These are phyloP conservation scores for Suillus subalutaceus DNA, from an alignment of 768 basidiomycete species.

Conservation along the genomic window DNA sequence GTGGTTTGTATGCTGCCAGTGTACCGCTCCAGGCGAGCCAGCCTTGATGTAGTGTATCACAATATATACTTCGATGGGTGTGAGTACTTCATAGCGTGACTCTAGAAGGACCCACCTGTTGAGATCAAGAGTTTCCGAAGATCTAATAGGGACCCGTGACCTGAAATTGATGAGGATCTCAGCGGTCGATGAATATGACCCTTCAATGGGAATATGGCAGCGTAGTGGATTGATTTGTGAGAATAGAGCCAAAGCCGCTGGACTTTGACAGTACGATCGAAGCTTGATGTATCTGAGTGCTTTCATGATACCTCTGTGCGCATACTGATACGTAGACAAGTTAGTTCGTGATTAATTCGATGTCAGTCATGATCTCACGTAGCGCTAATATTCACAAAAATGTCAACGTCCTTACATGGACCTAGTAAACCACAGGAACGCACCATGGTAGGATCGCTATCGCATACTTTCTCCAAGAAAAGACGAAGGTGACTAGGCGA, in stretches of 20 bases:
- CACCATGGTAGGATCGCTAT: conserved; percentile 70
- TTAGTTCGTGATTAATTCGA: neutral
- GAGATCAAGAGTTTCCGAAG: conserved; percentile 4
- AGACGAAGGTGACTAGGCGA: conserved; percentile 52
- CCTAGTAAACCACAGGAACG: conserved; percentile 27
- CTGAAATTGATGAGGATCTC: conserved; percentile 60
- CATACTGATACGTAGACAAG: conserved; percentile 47
- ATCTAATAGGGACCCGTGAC: conserved; percentile 35
- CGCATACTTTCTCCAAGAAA: conserved; percentile 60
- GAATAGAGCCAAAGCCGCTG: conserved; percentile 62
- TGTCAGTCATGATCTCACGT: conserved; percentile 43
- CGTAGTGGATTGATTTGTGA: conserved; percentile 71
- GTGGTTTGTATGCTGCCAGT: conserved; percentile 48
- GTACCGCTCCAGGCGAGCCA: conserved; percentile 67
- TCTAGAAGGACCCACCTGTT: conserved; percentile 1
- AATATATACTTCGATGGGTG: conserved; percentile 43
- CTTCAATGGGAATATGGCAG: conserved; percentile 48
- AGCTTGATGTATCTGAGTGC: conserved; percentile 77
- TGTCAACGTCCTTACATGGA: conserved; percentile 11
- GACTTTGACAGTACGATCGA: conserved; percentile 63
- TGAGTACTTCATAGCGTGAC: conserved; percentile 2
- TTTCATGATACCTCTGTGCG: conserved; percentile 78
- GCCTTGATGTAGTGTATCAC: conserved; percentile 61
- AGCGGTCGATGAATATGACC: conserved; percentile 54
- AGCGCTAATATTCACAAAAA: conserved; percentile 44